These are phyloP conservation scores for Conidiobolus coronatus DNA, from an alignment of 371 early-diverging fungal species.

Conservation along the genomic window DNA sequence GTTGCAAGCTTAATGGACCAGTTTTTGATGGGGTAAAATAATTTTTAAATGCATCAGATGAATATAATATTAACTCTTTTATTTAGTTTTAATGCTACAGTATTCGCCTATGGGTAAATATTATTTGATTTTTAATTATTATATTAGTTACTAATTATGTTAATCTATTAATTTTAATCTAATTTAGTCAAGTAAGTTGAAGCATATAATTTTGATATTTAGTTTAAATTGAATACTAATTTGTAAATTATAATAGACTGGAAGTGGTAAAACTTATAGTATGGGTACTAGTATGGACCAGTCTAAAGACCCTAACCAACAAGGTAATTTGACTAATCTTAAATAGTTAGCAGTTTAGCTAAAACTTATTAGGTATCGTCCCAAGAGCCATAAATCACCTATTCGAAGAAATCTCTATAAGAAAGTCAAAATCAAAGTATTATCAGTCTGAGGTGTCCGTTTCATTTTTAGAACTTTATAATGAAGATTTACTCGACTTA, in stretches of 20 bases:
- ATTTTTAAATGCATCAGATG: not conserved
- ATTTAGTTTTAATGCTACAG: constrained; percentile 17
- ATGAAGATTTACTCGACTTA: constrained; percentile 83
- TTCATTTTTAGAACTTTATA: constrained; percentile 89
- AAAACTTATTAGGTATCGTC: constrained; percentile 21
- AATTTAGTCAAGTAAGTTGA: constrained; percentile 2
- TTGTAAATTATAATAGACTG: constrained; percentile 14
- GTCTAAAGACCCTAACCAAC: constrained; percentile 4
- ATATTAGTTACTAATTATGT: constrained; percentile 20
- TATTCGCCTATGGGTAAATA: constrained; percentile 17
- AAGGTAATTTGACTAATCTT: constrained; percentile 4
- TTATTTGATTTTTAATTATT: constrained; percentile 11
- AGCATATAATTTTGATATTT: not conserved
- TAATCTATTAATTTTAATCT: constrained; percentile 4
- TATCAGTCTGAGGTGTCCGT: constrained; percentile 32
- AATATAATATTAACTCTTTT: not conserved
- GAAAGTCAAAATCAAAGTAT: constrained; percentile 11
- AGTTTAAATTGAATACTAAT: not conserved
- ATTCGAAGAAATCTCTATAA: constrained; percentile 18
- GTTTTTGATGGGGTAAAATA: constrained; percentile 57
- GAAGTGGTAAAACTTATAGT: constrained; percentile 82
- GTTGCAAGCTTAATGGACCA: constrained; percentile 31
- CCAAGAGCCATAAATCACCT: constrained; percentile 70
- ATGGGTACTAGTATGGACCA: constrained; percentile 42
- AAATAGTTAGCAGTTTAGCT: not conserved